Evolutionary conservation across 768 basidiomycete species (phyloP).

Genomic region (Pulveroboletus sp.): DNA sequence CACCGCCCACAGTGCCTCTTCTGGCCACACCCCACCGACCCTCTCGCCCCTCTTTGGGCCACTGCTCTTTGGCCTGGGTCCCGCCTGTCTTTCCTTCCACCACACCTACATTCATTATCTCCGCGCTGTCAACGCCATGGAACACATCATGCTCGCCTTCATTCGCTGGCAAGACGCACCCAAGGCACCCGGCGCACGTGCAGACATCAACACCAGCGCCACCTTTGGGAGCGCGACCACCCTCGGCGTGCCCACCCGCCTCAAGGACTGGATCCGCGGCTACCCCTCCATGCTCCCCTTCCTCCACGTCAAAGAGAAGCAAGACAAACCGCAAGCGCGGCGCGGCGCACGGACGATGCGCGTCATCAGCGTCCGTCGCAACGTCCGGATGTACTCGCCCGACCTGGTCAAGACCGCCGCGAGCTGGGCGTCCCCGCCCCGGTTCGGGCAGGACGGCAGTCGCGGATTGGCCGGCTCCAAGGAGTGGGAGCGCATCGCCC

Average conservation of each 20-base stretch:
- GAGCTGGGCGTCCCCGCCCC: constrained; percentile 42
- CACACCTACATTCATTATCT: constrained; percentile 68
- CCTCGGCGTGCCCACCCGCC: constrained; percentile 74
- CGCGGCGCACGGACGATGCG: constrained; percentile 75
- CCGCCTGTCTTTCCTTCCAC: constrained; percentile 47
- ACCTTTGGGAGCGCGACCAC: constrained; percentile 50
- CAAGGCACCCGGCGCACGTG: constrained; percentile 28
- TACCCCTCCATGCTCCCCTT: constrained; percentile 79
- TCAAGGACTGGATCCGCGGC: constrained; percentile 87
- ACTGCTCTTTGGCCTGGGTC: constrained; percentile 77
- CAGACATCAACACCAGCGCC: constrained; percentile 30
- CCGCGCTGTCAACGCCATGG: constrained; percentile 79
- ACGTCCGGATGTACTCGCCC: constrained; percentile 82
- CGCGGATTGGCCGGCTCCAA: constrained; percentile 52
- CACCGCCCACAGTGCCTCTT: constrained; percentile 76
- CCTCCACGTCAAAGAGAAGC: constrained; percentile 46
- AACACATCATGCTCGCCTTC: constrained; percentile 89
- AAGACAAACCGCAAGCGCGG: constrained; percentile 58
- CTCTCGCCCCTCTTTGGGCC: constrained; percentile 89
- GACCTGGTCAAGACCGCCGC: constrained; percentile 73
- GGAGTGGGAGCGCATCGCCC: constrained; percentile 76
- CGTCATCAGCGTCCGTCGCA: constrained; percentile 70
- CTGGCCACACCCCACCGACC: constrained; percentile 88
- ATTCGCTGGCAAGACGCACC: constrained; percentile 77
- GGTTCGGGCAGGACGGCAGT: constrained; percentile 14